These are phyloP conservation scores for Trichoderma erinaceum DNA, from an alignment of 495 filamentous ascomycete genomes.

Conservation along the genomic window DNA sequence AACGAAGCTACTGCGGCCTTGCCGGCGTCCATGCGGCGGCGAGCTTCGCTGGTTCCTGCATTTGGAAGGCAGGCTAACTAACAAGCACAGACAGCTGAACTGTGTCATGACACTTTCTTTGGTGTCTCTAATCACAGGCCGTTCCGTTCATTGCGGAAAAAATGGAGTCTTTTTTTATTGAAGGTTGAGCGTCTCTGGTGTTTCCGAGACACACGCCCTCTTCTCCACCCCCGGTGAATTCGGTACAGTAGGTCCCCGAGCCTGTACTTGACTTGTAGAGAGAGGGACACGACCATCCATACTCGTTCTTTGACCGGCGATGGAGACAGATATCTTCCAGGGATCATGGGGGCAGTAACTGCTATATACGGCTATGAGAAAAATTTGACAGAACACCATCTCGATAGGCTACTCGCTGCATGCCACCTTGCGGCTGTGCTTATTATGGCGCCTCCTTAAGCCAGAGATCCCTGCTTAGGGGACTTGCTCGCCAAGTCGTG, in stretches of 20 bases:
- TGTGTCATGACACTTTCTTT: not conserved
- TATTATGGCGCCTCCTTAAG: too few species aligned
- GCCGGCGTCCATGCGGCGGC: constrained; percentile 1
- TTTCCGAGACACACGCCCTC: not conserved
- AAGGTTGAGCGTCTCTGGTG: not conserved
- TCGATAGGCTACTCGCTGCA: too few species aligned
- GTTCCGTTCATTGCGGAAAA: not conserved
- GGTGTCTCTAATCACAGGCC: not conserved
- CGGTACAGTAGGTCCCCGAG: not conserved
- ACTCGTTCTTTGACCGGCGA: too few species aligned
- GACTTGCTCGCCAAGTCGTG: too few species aligned
- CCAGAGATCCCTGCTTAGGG: too few species aligned
- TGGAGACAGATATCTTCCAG: too few species aligned
- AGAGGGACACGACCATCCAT: not conserved
- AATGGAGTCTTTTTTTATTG: not conserved
- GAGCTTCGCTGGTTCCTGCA: not conserved
- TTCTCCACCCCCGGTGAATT: not conserved
- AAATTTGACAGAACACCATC: too few species aligned
- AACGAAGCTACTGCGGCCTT: constrained; percentile 11
- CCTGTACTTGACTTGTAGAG: not conserved
- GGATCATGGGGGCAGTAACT: too few species aligned
- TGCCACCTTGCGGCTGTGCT: too few species aligned
- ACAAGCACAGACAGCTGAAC: not conserved
- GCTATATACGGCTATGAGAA: too few species aligned
- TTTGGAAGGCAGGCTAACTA: constrained; percentile 2